Evolutionary conservation across 495 filamentous ascomycete genomes (phyloP), one percentile per base, ranked within the genome.

Genomic region (Niebla homalea): DNA sequence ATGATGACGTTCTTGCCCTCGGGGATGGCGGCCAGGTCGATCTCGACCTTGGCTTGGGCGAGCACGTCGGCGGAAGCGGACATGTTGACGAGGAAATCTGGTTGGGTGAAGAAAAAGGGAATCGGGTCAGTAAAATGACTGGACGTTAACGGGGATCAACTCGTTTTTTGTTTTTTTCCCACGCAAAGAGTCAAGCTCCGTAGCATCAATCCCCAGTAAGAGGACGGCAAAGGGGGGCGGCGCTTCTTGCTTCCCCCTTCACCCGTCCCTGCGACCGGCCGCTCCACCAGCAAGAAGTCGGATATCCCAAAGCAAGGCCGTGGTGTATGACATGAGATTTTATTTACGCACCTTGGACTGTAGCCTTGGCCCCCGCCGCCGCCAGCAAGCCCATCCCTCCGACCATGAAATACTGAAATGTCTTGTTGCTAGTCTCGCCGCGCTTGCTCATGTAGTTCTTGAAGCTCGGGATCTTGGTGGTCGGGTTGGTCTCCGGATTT

Each of bases 1-100:
- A 99, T 90, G 70, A 97, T 93, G 67, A 97, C 84, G 72, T 99
- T 99, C 85, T 97, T 99, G 78, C 93, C 92, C 76, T 96, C 90
- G 37, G 93, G 92, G 63, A 99, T 96, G 46, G 84, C 65, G 58
- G 74, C 70, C 53, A 99, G 83, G 65, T 94, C 86, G 58, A 99
- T 84, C 73, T 99, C 93, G 58, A 99, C 90, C 81, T 99, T 99
- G 64, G 93, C 93, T 79, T 96, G 89, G 64, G 93, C 93, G 67
- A 99, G 74, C 60, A 99, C 88, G 64, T 99, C 93, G 67, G 93
- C 93, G 49, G 93, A 99, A 53, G 93, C 93, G 66, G 93, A 89
- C 93, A 99, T 96, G 78, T 94, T 97, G 73, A 94, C 89, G 38
- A 99, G 76, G 81, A 99, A 97, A 72, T 97, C 92, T 96, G 29